Percentiles rank a stretch among this genome's conserved stretches.
These are phyloP conservation scores for Arabidopsis suecica DNA, from an alignment of 345 rosid genomes.

Conservation along the genomic window DNA sequence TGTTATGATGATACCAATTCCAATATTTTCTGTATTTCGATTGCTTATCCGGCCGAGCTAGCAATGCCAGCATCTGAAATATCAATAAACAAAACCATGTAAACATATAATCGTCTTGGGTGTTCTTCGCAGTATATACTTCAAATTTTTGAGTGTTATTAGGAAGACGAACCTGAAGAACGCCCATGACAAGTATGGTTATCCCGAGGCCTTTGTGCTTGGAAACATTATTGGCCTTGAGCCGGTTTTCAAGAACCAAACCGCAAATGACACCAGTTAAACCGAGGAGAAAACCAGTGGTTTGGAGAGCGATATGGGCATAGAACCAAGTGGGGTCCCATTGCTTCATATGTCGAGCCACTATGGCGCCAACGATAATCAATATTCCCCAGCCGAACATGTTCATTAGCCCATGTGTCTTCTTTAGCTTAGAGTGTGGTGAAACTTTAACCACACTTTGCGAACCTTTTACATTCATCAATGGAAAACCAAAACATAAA, in stretches of 20 bases:
- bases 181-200: slow-evolving; percentile 74
- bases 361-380: slow-evolving; percentile 66
- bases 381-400: slow-evolving; percentile 82
- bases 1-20: slow-evolving; percentile 80
- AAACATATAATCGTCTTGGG: neutral
- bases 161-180: slow-evolving; percentile 63
- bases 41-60: slow-evolving; percentile 65
- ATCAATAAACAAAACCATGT: slow-evolving; percentile 6
- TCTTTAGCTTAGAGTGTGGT: slow-evolving; percentile 54
- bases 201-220: slow-evolving; percentile 71
- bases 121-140: neutral
- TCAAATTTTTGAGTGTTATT: neutral
- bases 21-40: slow-evolving; percentile 69
- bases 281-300: slow-evolving; percentile 60
- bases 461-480: slow-evolving; percentile 26
- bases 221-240: slow-evolving; percentile 49
- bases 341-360: slow-evolving; percentile 63
- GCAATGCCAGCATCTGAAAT: slow-evolving; percentile 60
- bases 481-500: neutral
- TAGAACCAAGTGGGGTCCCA: slow-evolving; percentile 84
- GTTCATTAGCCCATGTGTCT: slow-evolving; percentile 73
- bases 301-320: slow-evolving; percentile 57
- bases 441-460: slow-evolving; percentile 43
- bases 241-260: slow-evolving; percentile 57
- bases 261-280: slow-evolving; percentile 65